Conservation (phyloP, 1,139 yeast genomes). For the Candida tropicalis region DNA sequence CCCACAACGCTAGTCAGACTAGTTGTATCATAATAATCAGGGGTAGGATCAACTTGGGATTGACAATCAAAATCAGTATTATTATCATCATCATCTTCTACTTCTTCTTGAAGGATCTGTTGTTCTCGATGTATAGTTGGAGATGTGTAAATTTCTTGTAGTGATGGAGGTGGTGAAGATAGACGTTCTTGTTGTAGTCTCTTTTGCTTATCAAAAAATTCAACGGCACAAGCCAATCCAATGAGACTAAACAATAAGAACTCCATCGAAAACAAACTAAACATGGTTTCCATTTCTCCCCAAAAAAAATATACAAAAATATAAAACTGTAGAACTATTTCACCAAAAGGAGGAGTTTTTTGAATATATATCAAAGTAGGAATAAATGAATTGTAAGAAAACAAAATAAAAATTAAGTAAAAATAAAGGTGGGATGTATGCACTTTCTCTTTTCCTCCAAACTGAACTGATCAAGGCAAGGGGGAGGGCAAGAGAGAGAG, state of each 20-base stretch:
- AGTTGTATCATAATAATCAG: not conserved
- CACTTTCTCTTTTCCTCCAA: no score
- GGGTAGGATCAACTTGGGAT: not conserved
- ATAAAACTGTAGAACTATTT: not conserved
- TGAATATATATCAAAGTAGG: no score
- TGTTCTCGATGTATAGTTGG: not conserved
- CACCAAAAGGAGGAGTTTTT: not conserved
- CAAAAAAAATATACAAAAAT: not conserved
- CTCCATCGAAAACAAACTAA: slow-evolving; percentile 3
- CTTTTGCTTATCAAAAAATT: not conserved
- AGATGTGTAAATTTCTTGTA: not conserved
- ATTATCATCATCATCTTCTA: not conserved
- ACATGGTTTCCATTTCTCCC: slow-evolving; percentile 1
- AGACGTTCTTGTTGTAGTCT: not conserved
- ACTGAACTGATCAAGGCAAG: no score
- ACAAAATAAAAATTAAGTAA: no score
- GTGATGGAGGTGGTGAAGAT: not conserved
- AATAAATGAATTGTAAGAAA: no score
- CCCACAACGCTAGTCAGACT: not conserved
- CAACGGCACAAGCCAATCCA: slow-evolving; percentile 1
- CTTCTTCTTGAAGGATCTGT: not conserved
- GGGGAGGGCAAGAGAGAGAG: no score
- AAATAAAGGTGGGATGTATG: no score
- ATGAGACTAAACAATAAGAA: slow-evolving; percentile 1
- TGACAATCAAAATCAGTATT: not conserved